Evolutionary conservation across 2,329 filamentous ascomycete genomes (phyloP).

Genomic region (Sporothrix phasma): DNA sequence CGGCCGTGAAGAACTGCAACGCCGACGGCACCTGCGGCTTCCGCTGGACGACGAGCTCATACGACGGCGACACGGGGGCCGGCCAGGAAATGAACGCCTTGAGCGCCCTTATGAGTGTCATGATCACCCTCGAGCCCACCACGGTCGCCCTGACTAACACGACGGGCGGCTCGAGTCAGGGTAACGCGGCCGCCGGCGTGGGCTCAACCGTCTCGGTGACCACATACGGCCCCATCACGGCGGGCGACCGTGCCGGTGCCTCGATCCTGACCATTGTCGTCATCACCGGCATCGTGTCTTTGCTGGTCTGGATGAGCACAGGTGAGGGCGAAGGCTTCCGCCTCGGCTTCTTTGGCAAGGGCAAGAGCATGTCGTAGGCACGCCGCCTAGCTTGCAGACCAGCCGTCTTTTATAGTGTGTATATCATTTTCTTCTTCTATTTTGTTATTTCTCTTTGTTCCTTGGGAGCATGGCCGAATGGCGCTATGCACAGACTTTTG

Average conservation of each 20-base stretch:
- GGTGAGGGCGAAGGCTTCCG: slow-evolving; percentile 18
- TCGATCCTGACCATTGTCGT: slow-evolving; percentile 31
- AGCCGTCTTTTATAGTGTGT: neutral
- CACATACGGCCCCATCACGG: slow-evolving; percentile 19
- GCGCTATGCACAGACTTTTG: neutral
- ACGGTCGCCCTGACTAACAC: slow-evolving; percentile 27
- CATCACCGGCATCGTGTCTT: slow-evolving; percentile 26
- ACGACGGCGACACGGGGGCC: slow-evolving; percentile 36
- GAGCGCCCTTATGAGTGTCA: slow-evolving; percentile 36
- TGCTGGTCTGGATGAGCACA: slow-evolving; percentile 30
- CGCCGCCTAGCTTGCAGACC: neutral
- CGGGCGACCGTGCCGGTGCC: slow-evolving; percentile 32
- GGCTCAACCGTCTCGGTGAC: neutral
- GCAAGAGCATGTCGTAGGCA: slow-evolving; percentile 16
- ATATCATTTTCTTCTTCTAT: neutral
- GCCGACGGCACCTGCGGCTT: slow-evolving; percentile 54
- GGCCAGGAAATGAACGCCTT: slow-evolving; percentile 45
- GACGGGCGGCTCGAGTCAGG: slow-evolving; percentile 35
- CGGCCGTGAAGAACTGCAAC: slow-evolving; percentile 51
- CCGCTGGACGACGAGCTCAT: slow-evolving; percentile 42
- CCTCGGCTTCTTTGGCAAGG: slow-evolving; percentile 12
- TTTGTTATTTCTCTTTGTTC: neutral
- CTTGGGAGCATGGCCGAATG: neutral
- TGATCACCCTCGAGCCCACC: slow-evolving; percentile 27
- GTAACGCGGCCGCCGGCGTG: slow-evolving; percentile 26